A percentile compares a stretch with the other conserved stretches of the same genome.
Evolutionary conservation across 2,329 filamentous ascomycete genomes (phyloP).

Genomic region (Pyricularia sp.): DNA sequence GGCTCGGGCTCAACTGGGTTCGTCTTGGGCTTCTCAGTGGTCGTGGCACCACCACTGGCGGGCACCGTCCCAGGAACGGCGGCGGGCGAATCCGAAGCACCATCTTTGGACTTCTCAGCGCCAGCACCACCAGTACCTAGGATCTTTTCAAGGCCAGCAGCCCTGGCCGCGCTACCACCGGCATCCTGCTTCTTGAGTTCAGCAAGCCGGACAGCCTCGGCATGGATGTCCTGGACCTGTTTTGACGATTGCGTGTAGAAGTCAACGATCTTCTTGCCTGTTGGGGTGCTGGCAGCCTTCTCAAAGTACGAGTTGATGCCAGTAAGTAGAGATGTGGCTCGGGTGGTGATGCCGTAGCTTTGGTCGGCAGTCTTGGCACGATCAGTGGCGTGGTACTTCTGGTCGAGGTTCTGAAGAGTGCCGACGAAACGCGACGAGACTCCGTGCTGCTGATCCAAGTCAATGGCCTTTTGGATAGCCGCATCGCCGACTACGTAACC

Average conservation of each 20-base stretch:
- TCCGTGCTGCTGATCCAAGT: constrained; percentile 81
- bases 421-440: constrained; percentile 68
- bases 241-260: constrained; percentile 80
- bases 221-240: constrained; percentile 89
- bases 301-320: constrained; percentile 85
- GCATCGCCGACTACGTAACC: constrained; percentile 71
- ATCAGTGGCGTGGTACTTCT: constrained; percentile 77
- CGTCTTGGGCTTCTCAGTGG: constrained; percentile 3
- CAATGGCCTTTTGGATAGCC: constrained; percentile 70
- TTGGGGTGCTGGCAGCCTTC: constrained; percentile 76
- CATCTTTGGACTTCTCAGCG: constrained; percentile 6
- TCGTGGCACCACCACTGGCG: not conserved
- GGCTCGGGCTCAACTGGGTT: not conserved
- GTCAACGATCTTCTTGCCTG: constrained; percentile 71
- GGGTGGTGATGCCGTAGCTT: constrained; percentile 68
- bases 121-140: constrained; percentile 27
- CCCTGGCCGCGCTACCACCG: constrained; percentile 46
- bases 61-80: constrained; percentile 2
- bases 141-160: constrained; percentile 41
- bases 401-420: constrained; percentile 65
- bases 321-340: constrained; percentile 49
- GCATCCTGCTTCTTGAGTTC: constrained; percentile 65
- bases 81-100: not conserved
- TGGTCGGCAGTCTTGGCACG: constrained; percentile 73
- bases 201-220: constrained; percentile 76